Base-by-base conservation (phyloP, 345 rosid species). In the Pelargonium nanum region DNA sequence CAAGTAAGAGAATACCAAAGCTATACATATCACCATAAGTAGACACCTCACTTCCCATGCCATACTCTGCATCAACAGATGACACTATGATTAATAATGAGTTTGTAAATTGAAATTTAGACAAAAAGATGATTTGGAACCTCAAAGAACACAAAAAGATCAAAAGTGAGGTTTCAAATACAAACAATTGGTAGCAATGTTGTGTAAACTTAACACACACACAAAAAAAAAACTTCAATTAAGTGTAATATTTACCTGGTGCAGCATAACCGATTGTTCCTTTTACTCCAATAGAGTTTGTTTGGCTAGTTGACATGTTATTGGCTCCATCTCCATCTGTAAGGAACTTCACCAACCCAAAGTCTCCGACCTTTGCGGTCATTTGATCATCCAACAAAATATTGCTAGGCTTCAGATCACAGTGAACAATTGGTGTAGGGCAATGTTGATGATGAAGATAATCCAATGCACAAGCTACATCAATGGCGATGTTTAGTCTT, bases 351-450 rank as follows among this genome's bases (percentile, higher is more conserved):
- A 77, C 77, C 1, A 77, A 45, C 6, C 81, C 81, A 25, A 77
- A 77, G n/a, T 73, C 77, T 6, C 73, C 70, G 0, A 73, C 71
- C 23, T 28, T 70, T 0, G 71, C 78, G 19, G 53, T 61, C 75
- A 70, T 22, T 24, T 66, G 73, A 10, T 32, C 34, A 26, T 70
- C 75, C 0, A 77, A 75, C 53, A 80, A 81, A 71, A 82, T 52
- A 45, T 82, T 77, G 73, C 81, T 77, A 9, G 84, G 87, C 68
- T 82, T 82, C 24, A 80, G 54, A 61, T 82, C 78, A 44, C 75
- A 64, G 2, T 75, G 78, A n/a, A 75, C 61, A 22, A 70, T 55
- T 1, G 72, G 65, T 6, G 61, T 58, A 15, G 67, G 52, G 1
- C 44, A 58, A 19, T 17, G 59, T 0, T 66, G 59, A 56, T 62